Percentiles rank a stretch among this genome's conserved stretches.
These are phyloP conservation scores for Areca catechu DNA, from an alignment of 176 grass and related monocot species.

Conservation along the genomic window DNA sequence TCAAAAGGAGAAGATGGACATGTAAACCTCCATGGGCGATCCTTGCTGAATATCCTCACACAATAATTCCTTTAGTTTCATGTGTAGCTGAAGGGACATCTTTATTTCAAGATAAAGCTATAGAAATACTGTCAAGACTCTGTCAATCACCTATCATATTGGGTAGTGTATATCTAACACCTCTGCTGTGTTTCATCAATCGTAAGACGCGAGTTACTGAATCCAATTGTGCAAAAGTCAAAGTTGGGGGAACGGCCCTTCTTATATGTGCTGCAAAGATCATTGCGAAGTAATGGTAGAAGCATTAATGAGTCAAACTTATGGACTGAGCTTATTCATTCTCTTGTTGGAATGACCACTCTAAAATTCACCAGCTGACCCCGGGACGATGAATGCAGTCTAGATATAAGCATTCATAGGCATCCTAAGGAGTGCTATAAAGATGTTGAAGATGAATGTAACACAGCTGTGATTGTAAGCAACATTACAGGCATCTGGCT, in stretches of 20 bases:
- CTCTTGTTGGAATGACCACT: constrained; percentile 78
- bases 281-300: constrained; percentile 75
- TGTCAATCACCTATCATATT: constrained; percentile 76
- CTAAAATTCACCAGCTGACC: constrained; percentile 43
- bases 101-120: constrained; percentile 91
- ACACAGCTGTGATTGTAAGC: constrained; percentile 65
- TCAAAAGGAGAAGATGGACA: constrained; percentile 69
- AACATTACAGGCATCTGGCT: constrained; percentile 95
- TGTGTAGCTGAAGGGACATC: constrained; percentile 75
- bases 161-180: constrained; percentile 82
- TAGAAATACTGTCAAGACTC: constrained; percentile 84
- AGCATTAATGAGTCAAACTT: constrained; percentile 55
- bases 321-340: constrained; percentile 68
- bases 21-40: constrained; percentile 72
- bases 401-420: constrained; percentile 77
- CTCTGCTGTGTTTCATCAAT: constrained; percentile 62
- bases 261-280: constrained; percentile 73
- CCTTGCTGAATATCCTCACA: constrained; percentile 87
- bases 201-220: constrained; percentile 58
- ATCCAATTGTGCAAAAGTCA: constrained; percentile 71
- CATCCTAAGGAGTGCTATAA: constrained; percentile 40
- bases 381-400: constrained; percentile 40
- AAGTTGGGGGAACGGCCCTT: constrained; percentile 84
- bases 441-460: constrained; percentile 35
- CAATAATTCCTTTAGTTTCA: constrained; percentile 77